Evolutionary conservation across 306 rosid species (phyloP), one percentile per base, ranked within the genome.

Genomic region (Rosa chinensis): DNA sequence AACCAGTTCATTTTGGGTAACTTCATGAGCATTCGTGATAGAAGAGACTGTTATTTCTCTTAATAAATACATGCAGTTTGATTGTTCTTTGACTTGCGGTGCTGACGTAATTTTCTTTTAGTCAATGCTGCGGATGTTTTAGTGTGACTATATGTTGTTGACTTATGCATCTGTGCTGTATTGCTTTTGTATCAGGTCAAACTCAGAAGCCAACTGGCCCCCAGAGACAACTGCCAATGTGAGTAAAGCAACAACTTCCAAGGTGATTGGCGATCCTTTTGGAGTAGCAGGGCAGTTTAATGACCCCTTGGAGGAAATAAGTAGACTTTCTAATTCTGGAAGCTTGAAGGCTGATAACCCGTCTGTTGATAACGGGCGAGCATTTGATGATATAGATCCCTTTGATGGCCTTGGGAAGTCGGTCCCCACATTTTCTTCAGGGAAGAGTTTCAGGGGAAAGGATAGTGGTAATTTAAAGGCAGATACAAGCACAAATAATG

Each of bases 331-430:
- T 69, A 91, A 84, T 82, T 89, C 95, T 55, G 86, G 85, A 79
- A 89, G 93, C 77, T 70, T 78, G 44, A 90, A 85, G 83, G 63
- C 73, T 70, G 88, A 87, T 81, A 86, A 82, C 64, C 67, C 87
- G 17, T 84, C 91, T 64, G 86, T 81, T 73, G 85, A 92, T 78
- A 90, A 90, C 85, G 88, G 91, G 45, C 79, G 52, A 84, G 82
- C 79, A 69, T 82, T 84, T 80, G 96, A 91, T 80, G 89, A 90
- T 84, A 68, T 87, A 21, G 94, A 96, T 83, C 99, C 99, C 66
- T 96, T 96, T 87, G 92, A 84, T 2, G 90, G 91, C 76, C 99
- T 96, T 82, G 91, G 97, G 47, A 89, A 87, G 84, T 87, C 99
- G 70, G 85, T 89, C 72, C 89, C 98, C 7, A 82, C 97, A 72